Percentiles rank a stretch among this genome's conserved stretches.
Evolutionary conservation across 2,329 filamentous ascomycete genomes (phyloP).

Genomic region (Fusarium phyllophilum): DNA sequence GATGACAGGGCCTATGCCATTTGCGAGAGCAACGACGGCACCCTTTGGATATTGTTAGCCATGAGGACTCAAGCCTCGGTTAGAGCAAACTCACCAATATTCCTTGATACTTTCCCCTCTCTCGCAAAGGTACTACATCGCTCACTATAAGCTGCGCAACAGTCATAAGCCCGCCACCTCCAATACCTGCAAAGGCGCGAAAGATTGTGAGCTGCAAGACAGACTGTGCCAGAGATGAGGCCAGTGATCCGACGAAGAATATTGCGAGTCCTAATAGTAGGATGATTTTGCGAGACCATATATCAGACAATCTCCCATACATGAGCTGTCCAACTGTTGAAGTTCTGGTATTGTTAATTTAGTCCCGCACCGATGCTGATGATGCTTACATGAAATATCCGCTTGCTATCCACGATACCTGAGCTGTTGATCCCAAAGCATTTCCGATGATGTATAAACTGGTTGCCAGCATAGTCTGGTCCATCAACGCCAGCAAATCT

Average conservation of each 20-base stretch:
- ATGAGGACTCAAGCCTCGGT: rapidly evolving
- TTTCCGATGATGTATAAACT: slow-evolving; percentile 65
- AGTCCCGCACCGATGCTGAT: not conserved
- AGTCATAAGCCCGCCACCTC: slow-evolving; percentile 77
- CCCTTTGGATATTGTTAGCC: slow-evolving; percentile 42
- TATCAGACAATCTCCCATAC: slow-evolving; percentile 58
- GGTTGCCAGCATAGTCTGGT: slow-evolving; percentile 66
- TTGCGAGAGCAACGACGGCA: slow-evolving; percentile 62
- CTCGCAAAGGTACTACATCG: slow-evolving; percentile 75
- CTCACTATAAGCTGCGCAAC: slow-evolving; percentile 76
- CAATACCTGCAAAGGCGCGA: slow-evolving; percentile 61
- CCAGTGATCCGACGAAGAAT: slow-evolving; percentile 57
- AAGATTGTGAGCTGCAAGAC: slow-evolving; percentile 55
- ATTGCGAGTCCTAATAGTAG: slow-evolving; percentile 52
- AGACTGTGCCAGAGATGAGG: slow-evolving; percentile 54
- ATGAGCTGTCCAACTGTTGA: slow-evolving; percentile 59
- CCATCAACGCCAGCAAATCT: slow-evolving; percentile 65
- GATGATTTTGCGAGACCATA: slow-evolving; percentile 58
- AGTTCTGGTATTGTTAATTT: slow-evolving; percentile 44
- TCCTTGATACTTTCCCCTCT: slow-evolving; percentile 79
- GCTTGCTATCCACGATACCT: slow-evolving; percentile 65
- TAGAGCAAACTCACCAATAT: slow-evolving; percentile 49
- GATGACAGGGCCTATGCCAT: slow-evolving; percentile 65
- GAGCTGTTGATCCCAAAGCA: slow-evolving; percentile 58
- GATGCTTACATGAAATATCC: slow-evolving; percentile 63